Conservation (phyloP, 345 rosid species). For the Salix udensis region DNA sequence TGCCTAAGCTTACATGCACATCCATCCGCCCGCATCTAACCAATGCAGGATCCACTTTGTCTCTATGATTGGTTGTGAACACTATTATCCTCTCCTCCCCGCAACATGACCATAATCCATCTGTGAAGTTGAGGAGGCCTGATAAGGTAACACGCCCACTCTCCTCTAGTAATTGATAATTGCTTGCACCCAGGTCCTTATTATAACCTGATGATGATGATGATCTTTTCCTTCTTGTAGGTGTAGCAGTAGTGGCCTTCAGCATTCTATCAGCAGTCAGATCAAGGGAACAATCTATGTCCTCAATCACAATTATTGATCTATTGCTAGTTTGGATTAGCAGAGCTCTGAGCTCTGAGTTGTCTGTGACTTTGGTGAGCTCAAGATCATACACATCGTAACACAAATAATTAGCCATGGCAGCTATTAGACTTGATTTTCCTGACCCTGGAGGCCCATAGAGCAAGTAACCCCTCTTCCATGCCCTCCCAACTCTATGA, state of each 20-base stretch:
- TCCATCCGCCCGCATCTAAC: conserved; percentile 52
- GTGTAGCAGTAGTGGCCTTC: conserved; percentile 10
- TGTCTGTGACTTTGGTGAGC: conserved; percentile 14
- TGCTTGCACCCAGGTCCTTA: not conserved
- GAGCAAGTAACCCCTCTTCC: conserved; percentile 25
- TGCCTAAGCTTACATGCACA: conserved; percentile 39
- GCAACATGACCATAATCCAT: conserved; percentile 48
- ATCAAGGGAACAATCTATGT: conserved; percentile 19
- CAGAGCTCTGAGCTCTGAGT: conserved; percentile 17
- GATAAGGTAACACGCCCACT: conserved; percentile 39
- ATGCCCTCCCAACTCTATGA: conserved; percentile 20
- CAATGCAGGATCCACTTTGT: conserved; percentile 43
- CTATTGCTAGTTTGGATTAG: conserved; percentile 12
- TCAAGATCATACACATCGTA: conserved; percentile 24
- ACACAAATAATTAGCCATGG: conserved; percentile 26
- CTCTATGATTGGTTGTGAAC: conserved; percentile 43
- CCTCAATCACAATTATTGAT: conserved; percentile 21
- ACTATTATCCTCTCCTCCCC: conserved; percentile 45
- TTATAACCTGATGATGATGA: not conserved
- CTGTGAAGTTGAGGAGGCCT: conserved; percentile 43
- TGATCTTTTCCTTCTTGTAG: conserved; percentile 11
- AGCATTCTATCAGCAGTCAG: conserved; percentile 37
- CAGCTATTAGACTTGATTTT: conserved; percentile 18
- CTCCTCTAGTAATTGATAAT: conserved; percentile 15
- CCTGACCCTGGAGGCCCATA: conserved; percentile 22